phyloP scores from a whole-genome alignment of 2,329 filamentous ascomycete genomes.

The Cordyceps farinosa region DNA sequence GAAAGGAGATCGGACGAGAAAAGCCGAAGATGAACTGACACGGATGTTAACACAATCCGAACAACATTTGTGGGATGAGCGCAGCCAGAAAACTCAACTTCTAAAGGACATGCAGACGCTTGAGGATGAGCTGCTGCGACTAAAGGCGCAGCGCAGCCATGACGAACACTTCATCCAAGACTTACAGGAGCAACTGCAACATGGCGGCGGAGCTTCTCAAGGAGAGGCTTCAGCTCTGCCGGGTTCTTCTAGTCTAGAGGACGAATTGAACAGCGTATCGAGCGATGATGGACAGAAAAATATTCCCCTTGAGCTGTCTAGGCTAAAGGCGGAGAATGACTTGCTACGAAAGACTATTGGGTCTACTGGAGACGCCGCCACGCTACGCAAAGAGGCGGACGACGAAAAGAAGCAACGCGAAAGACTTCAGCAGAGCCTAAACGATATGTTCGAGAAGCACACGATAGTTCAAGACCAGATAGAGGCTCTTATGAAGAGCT shows the following conservation, averaged over 20 bases:
- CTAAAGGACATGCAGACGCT: conserved; percentile 43
- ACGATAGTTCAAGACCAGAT: conserved; percentile 56
- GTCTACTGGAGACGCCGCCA: conserved; percentile 51
- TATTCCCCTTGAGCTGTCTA: conserved; percentile 51
- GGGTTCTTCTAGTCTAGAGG: conserved; percentile 48
- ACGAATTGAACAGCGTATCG: conserved; percentile 53
- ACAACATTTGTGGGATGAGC: conserved; percentile 41
- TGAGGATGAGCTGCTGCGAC: conserved; percentile 45
- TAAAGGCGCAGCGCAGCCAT: conserved; percentile 44
- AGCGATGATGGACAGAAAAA: conserved; percentile 37
- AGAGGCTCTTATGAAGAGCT: conserved; percentile 49
- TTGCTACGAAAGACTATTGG: conserved; percentile 53
- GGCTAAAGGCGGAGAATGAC: conserved; percentile 60
- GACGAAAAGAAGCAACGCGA: conserved; percentile 49
- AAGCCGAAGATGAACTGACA: conserved; percentile 38
- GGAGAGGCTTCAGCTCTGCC: conserved; percentile 21
- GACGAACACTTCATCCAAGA: conserved; percentile 55
- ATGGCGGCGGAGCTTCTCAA: conserved; percentile 28
- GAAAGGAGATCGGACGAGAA: conserved; percentile 31
- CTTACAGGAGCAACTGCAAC: conserved; percentile 55
- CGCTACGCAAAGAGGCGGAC: conserved; percentile 55
- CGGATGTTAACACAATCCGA: conserved; percentile 42
- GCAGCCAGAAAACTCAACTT: conserved; percentile 44
- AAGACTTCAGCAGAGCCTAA: conserved; percentile 51
- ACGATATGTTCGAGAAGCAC: conserved; percentile 56